Evolutionary conservation across 129 eudicot genomes (phyloP).

Genomic region (Chrysanthemum makinoi): DNA sequence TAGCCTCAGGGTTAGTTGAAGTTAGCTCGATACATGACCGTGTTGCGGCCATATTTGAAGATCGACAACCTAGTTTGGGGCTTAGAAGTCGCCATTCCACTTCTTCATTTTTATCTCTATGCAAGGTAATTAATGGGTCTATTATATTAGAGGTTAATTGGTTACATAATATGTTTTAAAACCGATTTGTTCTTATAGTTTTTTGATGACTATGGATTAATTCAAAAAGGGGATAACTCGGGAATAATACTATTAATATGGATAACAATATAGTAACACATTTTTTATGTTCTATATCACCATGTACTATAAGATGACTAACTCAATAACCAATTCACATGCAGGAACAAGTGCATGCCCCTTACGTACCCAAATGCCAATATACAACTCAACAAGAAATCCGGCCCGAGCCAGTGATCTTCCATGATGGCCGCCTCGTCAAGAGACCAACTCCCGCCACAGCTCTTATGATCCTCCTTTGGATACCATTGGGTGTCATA

Average conservation of each 20-base stretch:
- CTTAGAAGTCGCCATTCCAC: conserved; percentile 37
- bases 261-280: no score
- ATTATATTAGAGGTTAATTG: no score
- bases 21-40: conserved; percentile 31
- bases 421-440: conserved; percentile 82
- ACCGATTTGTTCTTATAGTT: no score
- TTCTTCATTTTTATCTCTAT: conserved; percentile 42
- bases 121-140: conserved; percentile 49
- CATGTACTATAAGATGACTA: neutral
- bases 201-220: no score
- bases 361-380: conserved; percentile 27
- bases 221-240: no score
- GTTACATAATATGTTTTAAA: no score
- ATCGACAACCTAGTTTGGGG: conserved; percentile 49
- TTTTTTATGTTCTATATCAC: no score
- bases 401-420: conserved; percentile 85
- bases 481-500: conserved; percentile 71
- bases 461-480: conserved; percentile 61
- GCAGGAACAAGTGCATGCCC: conserved; percentile 59
- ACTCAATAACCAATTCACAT: neutral
- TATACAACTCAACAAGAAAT: conserved; percentile 25
- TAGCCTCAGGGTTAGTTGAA: conserved; percentile 58
- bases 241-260: no score
- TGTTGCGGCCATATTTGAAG: conserved; percentile 37
- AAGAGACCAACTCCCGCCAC: conserved; percentile 68